Base-by-base conservation (phyloP, 495 filamentous ascomycete species). In the Neurospora sp. region DNA sequence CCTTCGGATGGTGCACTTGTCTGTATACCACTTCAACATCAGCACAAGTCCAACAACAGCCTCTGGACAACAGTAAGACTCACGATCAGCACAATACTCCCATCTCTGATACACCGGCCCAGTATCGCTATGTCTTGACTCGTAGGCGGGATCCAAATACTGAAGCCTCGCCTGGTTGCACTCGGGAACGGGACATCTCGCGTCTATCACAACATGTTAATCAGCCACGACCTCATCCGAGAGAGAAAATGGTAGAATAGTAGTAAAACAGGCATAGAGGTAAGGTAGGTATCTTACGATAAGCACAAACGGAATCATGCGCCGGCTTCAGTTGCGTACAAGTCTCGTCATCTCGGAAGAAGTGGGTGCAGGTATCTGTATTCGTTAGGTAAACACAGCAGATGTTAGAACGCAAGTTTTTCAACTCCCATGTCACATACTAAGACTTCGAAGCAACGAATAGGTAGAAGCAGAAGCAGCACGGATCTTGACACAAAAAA, bases 1-100 rank as follows among this genome's bases (percentile, higher is more conserved):
- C 18, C 71, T 39, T 39, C 39, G 74, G 12, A 77, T 27, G 8
- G 68, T 72, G 39, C 78, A 80, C 40, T 80, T 80, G 75, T 80
- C 78, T 10, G 18, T 4, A 41, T 76, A 78, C 69, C n/a, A 5
- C 8, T 39, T 27, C n/a, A 1, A 3, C 16, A 38, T 45, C 8
- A 38, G 53, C 27, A 18, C 35, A 44, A 18, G 22, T 31, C 12
- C 27, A 27, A 27, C 27, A 61, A 61, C 6, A 61, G 22, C 22
- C 2, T 61, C 3, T 8, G 1, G 5, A 14, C 38, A n/a, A 22
- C 20, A 8, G 10, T 31, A 22, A 72, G 16, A 75, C 78, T 31
- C 41, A 80, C 78, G 78, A 27, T 80, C 74, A 9, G 74, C 59
- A 69, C 78, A 79, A n/a, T 76, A 71, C 1, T 77, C 77, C 47